Evolutionary conservation across 768 basidiomycete species (phyloP).

Genomic region (Sporobolomyces pararoseus): DNA sequence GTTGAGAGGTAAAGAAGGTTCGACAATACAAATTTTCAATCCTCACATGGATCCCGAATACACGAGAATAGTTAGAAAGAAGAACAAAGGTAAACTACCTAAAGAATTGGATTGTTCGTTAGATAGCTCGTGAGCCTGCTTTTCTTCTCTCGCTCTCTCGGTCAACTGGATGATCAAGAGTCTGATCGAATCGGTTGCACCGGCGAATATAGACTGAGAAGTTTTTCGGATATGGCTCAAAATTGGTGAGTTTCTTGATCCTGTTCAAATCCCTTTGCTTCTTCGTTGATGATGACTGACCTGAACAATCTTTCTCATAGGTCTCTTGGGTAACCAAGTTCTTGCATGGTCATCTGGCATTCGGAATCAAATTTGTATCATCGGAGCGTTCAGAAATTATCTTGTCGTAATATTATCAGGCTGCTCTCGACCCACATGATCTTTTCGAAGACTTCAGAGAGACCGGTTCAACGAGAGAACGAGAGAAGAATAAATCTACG

Average conservation of each 20-base stretch:
- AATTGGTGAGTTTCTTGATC: conserved; percentile 10
- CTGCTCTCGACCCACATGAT: background rate
- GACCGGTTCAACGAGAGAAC: too few species aligned
- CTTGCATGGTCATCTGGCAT: background rate
- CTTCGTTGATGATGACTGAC: background rate
- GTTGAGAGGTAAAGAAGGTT: conserved; percentile 19
- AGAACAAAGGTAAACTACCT: conserved; percentile 23
- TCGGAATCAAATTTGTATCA: background rate
- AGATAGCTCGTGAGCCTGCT: conserved; percentile 11
- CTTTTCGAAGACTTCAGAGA: too few species aligned
- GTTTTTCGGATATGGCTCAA: conserved; percentile 16
- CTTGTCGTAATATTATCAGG: background rate
- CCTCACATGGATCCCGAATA: conserved; percentile 12
- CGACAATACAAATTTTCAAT: conserved; percentile 34
- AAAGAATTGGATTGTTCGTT: conserved; percentile 17
- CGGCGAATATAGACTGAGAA: background rate
- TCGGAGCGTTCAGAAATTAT: too few species aligned
- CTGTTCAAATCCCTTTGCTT: too few species aligned
- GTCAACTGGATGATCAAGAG: background rate
- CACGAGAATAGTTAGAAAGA: background rate
- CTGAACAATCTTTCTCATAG: background rate
- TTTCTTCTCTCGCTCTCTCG: background rate
- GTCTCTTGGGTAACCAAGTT: background rate
- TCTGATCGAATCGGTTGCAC: background rate
- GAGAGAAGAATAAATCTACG: too few species aligned